phyloP scores from a whole-genome alignment of 768 basidiomycete genomes.

The Naematelia aurantialba region DNA sequence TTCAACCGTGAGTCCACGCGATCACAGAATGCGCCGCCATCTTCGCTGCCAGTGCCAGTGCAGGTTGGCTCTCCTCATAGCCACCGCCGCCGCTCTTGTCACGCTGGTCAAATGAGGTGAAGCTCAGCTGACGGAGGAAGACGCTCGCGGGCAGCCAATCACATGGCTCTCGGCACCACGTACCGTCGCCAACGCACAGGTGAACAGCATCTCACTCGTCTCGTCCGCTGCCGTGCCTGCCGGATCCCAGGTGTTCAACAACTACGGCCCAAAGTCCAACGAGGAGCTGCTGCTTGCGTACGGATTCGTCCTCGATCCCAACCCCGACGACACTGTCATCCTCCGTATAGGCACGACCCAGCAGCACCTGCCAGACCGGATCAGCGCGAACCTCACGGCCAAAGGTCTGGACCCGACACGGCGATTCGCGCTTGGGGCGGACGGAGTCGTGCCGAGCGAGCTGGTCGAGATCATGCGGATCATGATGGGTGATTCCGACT shows the following conservation, averaged over 20 bases:
- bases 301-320: conserved; percentile 74
- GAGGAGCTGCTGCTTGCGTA: conserved; percentile 86
- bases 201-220: conserved; percentile 61
- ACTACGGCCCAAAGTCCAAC: conserved; percentile 88
- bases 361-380: neutral
- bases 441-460: conserved; percentile 38
- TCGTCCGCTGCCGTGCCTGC: conserved; percentile 54
- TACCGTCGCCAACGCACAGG: neutral
- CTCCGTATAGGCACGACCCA: conserved; percentile 60
- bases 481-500: conserved; percentile 15
- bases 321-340: conserved; percentile 81
- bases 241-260: conserved; percentile 72
- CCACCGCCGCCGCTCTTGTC: too few relatives aligned
- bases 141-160: conserved; percentile 71
- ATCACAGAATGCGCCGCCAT: too few relatives aligned
- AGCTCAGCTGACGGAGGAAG: too few relatives aligned
- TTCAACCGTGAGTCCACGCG: conserved; percentile 66
- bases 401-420: conserved; percentile 57
- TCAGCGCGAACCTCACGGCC: conserved; percentile 5
- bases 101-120: too few relatives aligned
- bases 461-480: conserved; percentile 48
- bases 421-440: conserved; percentile 29
- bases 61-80: too few relatives aligned
- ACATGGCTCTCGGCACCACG: conserved; percentile 64
- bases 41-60: too few relatives aligned